Evolutionary conservation across 2,329 filamentous ascomycete species (phyloP).

Genomic region (Penicillium crustosum): DNA sequence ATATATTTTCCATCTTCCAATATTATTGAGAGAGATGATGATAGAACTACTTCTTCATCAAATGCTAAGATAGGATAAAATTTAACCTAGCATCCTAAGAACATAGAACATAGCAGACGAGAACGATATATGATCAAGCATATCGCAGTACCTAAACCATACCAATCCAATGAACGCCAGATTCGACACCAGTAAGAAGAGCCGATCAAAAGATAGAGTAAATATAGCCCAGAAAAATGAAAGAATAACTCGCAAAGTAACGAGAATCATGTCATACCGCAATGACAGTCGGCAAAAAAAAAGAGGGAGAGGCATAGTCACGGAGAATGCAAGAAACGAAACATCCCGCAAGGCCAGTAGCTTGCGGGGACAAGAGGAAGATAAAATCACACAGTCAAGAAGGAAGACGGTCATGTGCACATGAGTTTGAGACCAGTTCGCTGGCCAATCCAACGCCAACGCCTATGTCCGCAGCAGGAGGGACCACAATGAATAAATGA

Average conservation of each 20-base stretch:
- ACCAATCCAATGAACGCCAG: slow-evolving; percentile 23
- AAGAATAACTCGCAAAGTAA: slow-evolving; percentile 10
- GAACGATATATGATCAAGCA: slow-evolving; percentile 15
- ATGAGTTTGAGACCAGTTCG: slow-evolving; percentile 21
- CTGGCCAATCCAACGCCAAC: slow-evolving; percentile 26
- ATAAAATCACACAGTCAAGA: slow-evolving; percentile 24
- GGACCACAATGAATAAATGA: slow-evolving; percentile 22
- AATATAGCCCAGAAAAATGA: slow-evolving; percentile 15
- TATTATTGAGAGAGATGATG: background rate
- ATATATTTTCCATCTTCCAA: background rate
- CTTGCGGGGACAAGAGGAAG: slow-evolving; percentile 6
- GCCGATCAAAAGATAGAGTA: slow-evolving; percentile 7
- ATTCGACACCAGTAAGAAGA: slow-evolving; percentile 9
- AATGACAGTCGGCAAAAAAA: slow-evolving; percentile 4
- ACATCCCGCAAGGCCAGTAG: slow-evolving; percentile 4
- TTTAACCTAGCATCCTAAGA: background rate
- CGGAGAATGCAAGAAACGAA: slow-evolving; percentile 7
- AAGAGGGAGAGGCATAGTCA: slow-evolving; percentile 1
- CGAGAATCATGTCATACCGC: slow-evolving; percentile 15
- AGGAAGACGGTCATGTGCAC: slow-evolving; percentile 28
- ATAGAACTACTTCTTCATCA: background rate
- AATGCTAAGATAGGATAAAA: slow-evolving; percentile 1
- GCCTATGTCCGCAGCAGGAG: slow-evolving; percentile 19
- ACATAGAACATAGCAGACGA: background rate
- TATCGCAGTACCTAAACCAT: slow-evolving; percentile 12